phyloP scores from a whole-genome alignment of 768 basidiomycete genomes.

The Vararia minispora region DNA sequence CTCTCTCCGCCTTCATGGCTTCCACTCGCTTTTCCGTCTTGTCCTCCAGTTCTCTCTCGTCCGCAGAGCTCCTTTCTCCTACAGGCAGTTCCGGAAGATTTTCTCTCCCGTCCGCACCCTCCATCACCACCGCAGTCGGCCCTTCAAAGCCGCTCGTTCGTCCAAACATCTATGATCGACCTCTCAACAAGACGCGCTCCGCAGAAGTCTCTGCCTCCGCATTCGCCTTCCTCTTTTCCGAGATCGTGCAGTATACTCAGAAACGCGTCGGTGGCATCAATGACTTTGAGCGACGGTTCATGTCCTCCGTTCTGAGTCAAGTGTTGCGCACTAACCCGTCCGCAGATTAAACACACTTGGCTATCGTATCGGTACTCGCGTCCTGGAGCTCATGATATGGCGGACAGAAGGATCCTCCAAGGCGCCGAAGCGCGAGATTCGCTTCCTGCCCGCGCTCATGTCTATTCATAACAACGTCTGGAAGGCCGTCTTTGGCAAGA shows the following conservation, averaged over 20 bases:
- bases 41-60: conserved; percentile 44
- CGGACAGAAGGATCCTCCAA: conserved; percentile 69
- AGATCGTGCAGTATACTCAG: conserved; percentile 93
- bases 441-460: conserved; percentile 86
- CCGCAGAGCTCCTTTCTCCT: conserved; percentile 38
- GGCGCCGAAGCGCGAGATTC: conserved; percentile 86
- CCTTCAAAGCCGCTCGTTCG: conserved; percentile 31
- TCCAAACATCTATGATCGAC: conserved; percentile 82
- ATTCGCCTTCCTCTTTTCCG: conserved; percentile 85
- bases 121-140: conserved; percentile 30
- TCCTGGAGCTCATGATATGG: conserved; percentile 81
- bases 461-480: conserved; percentile 93
- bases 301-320: conserved; percentile 5
- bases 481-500: conserved; percentile 85
- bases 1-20: conserved; percentile 26
- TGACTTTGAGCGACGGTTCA: conserved; percentile 87
- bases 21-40: conserved; percentile 55
- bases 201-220: conserved; percentile 77
- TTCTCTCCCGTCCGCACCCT: conserved; percentile 51
- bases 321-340: not conserved
- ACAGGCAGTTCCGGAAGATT: conserved; percentile 56
- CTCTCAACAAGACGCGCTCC: conserved; percentile 76
- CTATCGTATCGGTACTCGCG: conserved; percentile 81
- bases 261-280: conserved; percentile 90
- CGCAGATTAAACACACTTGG: conserved; percentile 82